Base-by-base conservation (phyloP, 2,329 filamentous ascomycete species). In the Hypomyces perniciosus region DNA sequence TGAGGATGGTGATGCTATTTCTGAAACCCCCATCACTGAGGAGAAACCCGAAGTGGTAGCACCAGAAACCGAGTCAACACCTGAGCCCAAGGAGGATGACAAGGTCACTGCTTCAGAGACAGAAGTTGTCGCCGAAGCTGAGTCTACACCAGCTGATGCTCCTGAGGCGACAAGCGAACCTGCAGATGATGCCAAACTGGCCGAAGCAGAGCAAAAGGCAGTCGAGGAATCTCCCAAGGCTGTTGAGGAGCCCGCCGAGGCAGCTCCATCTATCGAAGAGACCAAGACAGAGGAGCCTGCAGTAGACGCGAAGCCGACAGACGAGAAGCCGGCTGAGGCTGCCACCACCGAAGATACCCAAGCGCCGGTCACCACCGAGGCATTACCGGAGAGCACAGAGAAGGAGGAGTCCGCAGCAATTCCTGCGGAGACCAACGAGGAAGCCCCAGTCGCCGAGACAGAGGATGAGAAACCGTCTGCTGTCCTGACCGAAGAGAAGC, bases 71-170 rank as follows among this genome's bases (percentile, higher is more conserved):
- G 50, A 45, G 46, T 37, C 34, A 29, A 38, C 31, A 26, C 26
- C 47, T 20, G 46, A 52, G 33, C 9, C 29, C 6, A 13, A 42
- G 20, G 43, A 47, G 12, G 43, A 52, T n/a, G 44, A 49, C 12
- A 40, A 56, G 34, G 43, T 13, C 35, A 27, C 50, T 38, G 44
- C 48, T 12, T 20, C 43, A 13, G 43, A 45, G 9, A 7, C 31
- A 12, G 33, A 35, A 12, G 8, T 12, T 35, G 8, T 35, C 8
- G 33, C 33, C 12, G 33, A 35, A 35, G 3, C 12, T 35, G 33
- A 35, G 12, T 35, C 41, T 12, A 35, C 35, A 29, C 8, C n/a
- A 8, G 26, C 34, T 8, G 34, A 10, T 12, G 41, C 30, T 6
- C 29, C 34, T 27, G 35, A 42, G 29, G 29, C 41, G n/a, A 10